Percentiles rank a stretch among this genome's conserved stretches.
phyloP scores from a whole-genome alignment of 2,329 filamentous ascomycete genomes.

The Chrysosphaeria jannelii region DNA sequence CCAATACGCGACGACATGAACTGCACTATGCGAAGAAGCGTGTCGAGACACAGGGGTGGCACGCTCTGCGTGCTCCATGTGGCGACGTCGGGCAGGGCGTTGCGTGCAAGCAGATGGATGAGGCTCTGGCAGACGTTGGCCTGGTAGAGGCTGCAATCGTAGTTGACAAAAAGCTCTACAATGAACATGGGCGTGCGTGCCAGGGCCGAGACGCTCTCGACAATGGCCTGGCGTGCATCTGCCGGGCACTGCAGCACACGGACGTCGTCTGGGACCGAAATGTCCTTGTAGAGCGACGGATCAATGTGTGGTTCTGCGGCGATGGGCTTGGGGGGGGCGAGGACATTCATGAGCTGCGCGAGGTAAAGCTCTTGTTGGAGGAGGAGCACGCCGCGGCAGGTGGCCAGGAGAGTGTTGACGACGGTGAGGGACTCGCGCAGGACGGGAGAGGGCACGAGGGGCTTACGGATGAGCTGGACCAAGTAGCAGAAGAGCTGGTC shows the following conservation, averaged over 20 bases:
- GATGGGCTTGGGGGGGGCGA: slow-evolving; percentile 85
- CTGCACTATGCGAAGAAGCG: slow-evolving; percentile 68
- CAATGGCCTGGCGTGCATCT: slow-evolving; percentile 91
- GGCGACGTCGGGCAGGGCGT: slow-evolving; percentile 85
- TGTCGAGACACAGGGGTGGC: slow-evolving; percentile 76
- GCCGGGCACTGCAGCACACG: slow-evolving; percentile 82
- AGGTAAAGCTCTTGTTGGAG: slow-evolving; percentile 89
- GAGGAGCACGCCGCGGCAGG: slow-evolving; percentile 71
- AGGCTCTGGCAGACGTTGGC: slow-evolving; percentile 86
- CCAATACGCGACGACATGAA: slow-evolving; percentile 70
- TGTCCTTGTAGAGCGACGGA: slow-evolving; percentile 68
- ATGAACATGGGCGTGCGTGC: slow-evolving; percentile 85
- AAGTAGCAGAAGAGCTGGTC: slow-evolving; percentile 81
- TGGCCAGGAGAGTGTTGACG: slow-evolving; percentile 66
- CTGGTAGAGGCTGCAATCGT: slow-evolving; percentile 81
- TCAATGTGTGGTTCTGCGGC: slow-evolving; percentile 75
- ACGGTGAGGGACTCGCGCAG: slow-evolving; percentile 80
- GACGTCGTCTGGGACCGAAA: slow-evolving; percentile 71
- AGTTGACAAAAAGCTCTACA: slow-evolving; percentile 89
- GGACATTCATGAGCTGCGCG: slow-evolving; percentile 75
- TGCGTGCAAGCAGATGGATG: slow-evolving; percentile 71
- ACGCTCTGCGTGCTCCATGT: slow-evolving; percentile 99
- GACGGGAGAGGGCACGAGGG: slow-evolving; percentile 89
- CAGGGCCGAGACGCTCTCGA: slow-evolving; percentile 78
- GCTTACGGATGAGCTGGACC: slow-evolving; percentile 85